phyloP scores from a whole-genome alignment of 2,329 filamentous ascomycete genomes.

The Monilinia fructicola region DNA sequence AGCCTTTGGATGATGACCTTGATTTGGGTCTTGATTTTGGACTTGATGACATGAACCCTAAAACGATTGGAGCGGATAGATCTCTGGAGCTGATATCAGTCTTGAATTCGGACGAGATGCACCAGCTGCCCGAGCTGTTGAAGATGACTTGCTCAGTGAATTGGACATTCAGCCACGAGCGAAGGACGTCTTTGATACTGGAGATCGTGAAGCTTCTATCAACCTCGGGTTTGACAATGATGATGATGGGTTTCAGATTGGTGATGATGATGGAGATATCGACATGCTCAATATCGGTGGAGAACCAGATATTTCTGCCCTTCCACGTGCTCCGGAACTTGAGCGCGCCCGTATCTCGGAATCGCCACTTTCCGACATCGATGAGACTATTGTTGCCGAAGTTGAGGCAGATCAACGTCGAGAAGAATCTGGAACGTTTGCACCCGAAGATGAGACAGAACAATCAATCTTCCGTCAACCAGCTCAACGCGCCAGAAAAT shows the following conservation, averaged over 20 bases:
- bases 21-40: constrained; percentile 74
- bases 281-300: constrained; percentile 62
- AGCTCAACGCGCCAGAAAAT: constrained; percentile 71
- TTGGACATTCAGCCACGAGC: constrained; percentile 55
- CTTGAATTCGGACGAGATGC: constrained; percentile 92
- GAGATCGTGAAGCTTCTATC: constrained; percentile 55
- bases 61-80: constrained; percentile 31
- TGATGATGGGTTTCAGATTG: constrained; percentile 56
- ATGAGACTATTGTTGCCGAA: constrained; percentile 60
- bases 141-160: constrained; percentile 67
- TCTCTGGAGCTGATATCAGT: constrained; percentile 52
- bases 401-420: constrained; percentile 55
- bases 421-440: constrained; percentile 56
- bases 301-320: constrained; percentile 53
- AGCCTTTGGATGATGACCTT: constrained; percentile 62
- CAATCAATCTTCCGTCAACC: constrained; percentile 63
- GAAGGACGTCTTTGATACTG: constrained; percentile 54
- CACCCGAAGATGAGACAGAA: constrained; percentile 55
- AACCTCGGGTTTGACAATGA: constrained; percentile 50
- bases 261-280: constrained; percentile 63
- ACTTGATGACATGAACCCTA: constrained; percentile 33
- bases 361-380: constrained; percentile 68
- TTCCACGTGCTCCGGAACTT: constrained; percentile 50
- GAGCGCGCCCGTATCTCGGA: constrained; percentile 64
- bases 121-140: constrained; percentile 62